Evolutionary conservation across 2,329 filamentous ascomycete genomes (phyloP).

Genomic region (Chrysoporthe puriensis): DNA sequence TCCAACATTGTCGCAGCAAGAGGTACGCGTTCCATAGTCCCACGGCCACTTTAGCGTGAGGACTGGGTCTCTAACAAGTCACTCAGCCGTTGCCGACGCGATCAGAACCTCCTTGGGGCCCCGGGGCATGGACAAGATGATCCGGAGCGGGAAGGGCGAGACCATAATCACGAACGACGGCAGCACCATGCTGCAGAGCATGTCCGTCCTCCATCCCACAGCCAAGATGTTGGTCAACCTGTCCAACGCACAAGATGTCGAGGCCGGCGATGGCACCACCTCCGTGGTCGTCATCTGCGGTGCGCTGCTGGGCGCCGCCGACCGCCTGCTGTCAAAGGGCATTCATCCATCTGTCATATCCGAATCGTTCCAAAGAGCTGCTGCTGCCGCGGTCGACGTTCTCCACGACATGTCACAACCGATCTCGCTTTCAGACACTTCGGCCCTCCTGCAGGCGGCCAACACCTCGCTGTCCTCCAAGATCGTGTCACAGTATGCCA

Average conservation of each 20-base stretch:
- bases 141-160: conserved; percentile 93
- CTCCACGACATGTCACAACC: conserved; percentile 96
- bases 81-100: conserved; percentile 88
- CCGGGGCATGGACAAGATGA: conserved; percentile 99
- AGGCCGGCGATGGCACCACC: conserved; percentile 97
- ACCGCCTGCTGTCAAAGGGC: conserved; percentile 86
- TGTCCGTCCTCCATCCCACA: conserved; percentile 99
- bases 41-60: conserved; percentile 16
- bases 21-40: conserved; percentile 59
- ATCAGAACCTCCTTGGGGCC: conserved; percentile 96
- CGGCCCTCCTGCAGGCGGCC: conserved; percentile 91
- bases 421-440: conserved; percentile 83
- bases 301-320: conserved; percentile 89
- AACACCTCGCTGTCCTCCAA: conserved; percentile 98
- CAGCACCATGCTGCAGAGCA: conserved; percentile 98
- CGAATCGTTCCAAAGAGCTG: conserved; percentile 94
- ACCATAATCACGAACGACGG: conserved; percentile 99
- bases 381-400: conserved; percentile 83
- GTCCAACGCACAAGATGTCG: conserved; percentile 95
- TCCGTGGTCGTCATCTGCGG: conserved; percentile 98
- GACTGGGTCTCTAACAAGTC: conserved; percentile 15
- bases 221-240: conserved; percentile 99
- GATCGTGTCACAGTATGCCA: conserved; percentile 96
- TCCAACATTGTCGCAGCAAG: conserved; percentile 96
- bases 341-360: conserved; percentile 98